Conservation (phyloP, 2,329 filamentous ascomycete species). For the Aureobasidium namibiae region DNA sequence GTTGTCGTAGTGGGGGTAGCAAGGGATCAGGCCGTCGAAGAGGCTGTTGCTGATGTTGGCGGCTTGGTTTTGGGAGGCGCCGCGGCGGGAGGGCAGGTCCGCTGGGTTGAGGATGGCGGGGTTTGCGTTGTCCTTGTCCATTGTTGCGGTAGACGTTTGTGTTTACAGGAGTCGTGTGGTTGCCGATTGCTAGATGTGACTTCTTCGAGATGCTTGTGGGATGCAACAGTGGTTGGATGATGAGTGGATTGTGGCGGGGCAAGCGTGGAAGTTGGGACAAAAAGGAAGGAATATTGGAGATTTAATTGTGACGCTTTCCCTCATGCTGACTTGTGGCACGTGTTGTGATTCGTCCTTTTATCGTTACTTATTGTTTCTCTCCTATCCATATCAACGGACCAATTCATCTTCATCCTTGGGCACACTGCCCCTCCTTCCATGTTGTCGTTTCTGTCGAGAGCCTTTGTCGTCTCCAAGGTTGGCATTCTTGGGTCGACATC, state of each 20-base stretch:
- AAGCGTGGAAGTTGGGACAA: neutral
- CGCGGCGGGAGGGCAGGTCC: constrained; percentile 74
- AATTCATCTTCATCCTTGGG: neutral
- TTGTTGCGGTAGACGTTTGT: constrained; percentile 10
- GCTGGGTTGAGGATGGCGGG: constrained; percentile 83
- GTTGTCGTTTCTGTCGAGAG: neutral
- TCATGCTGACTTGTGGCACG: neutral
- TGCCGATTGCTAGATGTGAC: neutral
- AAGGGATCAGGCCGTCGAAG: constrained; percentile 46
- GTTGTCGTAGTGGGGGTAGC: constrained; percentile 42
- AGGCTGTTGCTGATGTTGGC: constrained; percentile 31
- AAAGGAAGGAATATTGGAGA: neutral
- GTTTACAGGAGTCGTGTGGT: neutral
- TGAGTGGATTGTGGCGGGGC: neutral
- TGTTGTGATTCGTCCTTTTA: neutral
- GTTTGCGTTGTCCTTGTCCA: constrained; percentile 66
- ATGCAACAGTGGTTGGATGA: neutral
- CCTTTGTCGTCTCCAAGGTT: neutral
- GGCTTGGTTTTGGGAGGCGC: constrained; percentile 35
- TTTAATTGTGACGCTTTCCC: neutral
- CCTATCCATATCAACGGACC: neutral
- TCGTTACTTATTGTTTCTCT: neutral
- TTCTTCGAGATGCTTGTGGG: neutral
- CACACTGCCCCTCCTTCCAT: neutral
- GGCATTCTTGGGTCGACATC: neutral